Evolutionary conservation across 2,329 filamentous ascomycete genomes (phyloP), one percentile per base, ranked within the genome.

Genomic region (Fusarium nematophilum): DNA sequence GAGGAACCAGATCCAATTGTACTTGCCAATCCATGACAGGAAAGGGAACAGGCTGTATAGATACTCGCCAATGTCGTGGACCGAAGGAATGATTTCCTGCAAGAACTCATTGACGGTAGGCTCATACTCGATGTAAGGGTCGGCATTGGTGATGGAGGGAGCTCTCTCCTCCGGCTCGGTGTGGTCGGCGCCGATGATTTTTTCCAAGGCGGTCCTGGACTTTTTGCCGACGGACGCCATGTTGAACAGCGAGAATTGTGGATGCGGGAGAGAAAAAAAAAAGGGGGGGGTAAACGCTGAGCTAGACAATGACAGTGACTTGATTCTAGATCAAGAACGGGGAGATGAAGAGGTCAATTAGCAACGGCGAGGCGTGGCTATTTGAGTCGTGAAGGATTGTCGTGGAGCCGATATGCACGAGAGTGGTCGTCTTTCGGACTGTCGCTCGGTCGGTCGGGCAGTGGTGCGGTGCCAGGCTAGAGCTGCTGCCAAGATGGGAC

Each of bases 21-120:
- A 83, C 47, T 80, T 81, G 59, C 76, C 76, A 48, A 83, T 80
- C 81, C 81, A 83, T 11, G 72, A 73, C 53, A 78, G 65, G 65
- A 82, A 83, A 3, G 81, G 81, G 57, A 83, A 83, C 14, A 83
- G 68, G 57, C 71, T 74, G 53, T 69, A 71, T 44, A 80, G 29
- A 57, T 81, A 81, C 29, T 48, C 50, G 6, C 57, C 67, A 7
- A 75, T 48, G 6, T 70, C 70, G 2, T 57, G 67, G n/a, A 56
- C 15, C 2, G 73, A 69, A 3, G 79, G 78, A 0, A 71, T 68
- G 13, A 77, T 66, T 44, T 79, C 76, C 13, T 67, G 57, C n/a
- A 80, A 52, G 55, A 75, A 79, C 55, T 80, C 78, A 6, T 53
- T 59, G n/a, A 78, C 72, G 9, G 77, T 79, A 7, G 76, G 77